phyloP scores from a whole-genome alignment of 495 filamentous ascomycete species.

The Bacidia gigantensis region DNA sequence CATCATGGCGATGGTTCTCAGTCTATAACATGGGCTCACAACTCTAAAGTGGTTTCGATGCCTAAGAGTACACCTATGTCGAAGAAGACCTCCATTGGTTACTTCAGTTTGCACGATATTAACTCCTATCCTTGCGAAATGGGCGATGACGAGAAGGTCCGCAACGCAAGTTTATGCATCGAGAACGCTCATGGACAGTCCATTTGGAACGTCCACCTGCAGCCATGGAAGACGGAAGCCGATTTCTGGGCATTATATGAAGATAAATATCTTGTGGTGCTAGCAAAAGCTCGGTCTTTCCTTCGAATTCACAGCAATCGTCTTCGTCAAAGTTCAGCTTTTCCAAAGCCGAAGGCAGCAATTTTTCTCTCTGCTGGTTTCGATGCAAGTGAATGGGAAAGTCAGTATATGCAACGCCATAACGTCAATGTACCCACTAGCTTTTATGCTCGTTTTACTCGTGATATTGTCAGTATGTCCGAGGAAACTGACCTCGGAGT shows the following conservation, averaged over 20 bases:
- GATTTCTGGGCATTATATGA: slow-evolving; percentile 88
- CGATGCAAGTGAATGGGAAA: slow-evolving; percentile 91
- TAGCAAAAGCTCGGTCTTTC: slow-evolving; percentile 69
- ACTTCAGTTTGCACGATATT: slow-evolving; percentile 94
- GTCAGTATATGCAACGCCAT: slow-evolving; percentile 85
- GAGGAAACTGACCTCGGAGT: slow-evolving; percentile 65
- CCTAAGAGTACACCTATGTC: slow-evolving; percentile 52
- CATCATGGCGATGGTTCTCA: slow-evolving; percentile 96
- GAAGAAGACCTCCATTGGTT: slow-evolving; percentile 79
- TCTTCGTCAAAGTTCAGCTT: slow-evolving; percentile 36
- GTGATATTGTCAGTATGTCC: slow-evolving; percentile 67
- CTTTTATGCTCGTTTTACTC: slow-evolving; percentile 84
- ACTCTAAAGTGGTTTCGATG: slow-evolving; percentile 41
- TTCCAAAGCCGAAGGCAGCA: slow-evolving; percentile 54
- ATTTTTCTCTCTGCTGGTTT: slow-evolving; percentile 94
- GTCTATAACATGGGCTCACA: slow-evolving; percentile 78
- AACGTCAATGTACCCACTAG: slow-evolving; percentile 89
- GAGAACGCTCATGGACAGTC: slow-evolving; percentile 84
- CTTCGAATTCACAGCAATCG: slow-evolving; percentile 53
- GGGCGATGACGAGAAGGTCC: slow-evolving; percentile 79
- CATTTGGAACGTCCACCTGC: slow-evolving; percentile 92
- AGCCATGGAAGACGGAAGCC: slow-evolving; percentile 63
- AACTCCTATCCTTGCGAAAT: slow-evolving; percentile 91
- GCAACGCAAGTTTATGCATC: slow-evolving; percentile 80
- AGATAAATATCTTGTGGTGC: slow-evolving; percentile 54